Evolutionary conservation across 1,139 yeast species (phyloP).

Genomic region (Debaryomyces robertsiae): DNA sequence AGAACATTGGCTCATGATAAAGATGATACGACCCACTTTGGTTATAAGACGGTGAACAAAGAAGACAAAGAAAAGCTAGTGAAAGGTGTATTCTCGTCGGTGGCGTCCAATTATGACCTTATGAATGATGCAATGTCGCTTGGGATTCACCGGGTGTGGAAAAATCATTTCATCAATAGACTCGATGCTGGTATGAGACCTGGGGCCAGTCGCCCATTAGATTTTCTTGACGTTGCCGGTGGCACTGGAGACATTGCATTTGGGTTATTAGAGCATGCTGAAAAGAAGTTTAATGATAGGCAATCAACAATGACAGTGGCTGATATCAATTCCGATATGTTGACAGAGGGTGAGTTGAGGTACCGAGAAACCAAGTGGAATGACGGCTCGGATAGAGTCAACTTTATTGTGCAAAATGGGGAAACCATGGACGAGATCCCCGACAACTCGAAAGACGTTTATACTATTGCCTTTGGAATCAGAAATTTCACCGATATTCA

Average conservation of each 20-base stretch:
- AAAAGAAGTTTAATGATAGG: constrained; percentile 71
- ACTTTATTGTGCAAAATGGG: constrained; percentile 89
- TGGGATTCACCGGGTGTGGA: constrained; percentile 96
- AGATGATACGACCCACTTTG: constrained; percentile 78
- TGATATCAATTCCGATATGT: constrained; percentile 96
- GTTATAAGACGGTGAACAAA: constrained; percentile 80
- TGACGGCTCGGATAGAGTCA: constrained; percentile 63
- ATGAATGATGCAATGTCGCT: constrained; percentile 98
- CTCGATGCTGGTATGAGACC: constrained; percentile 95
- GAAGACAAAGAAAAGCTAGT: constrained; percentile 86
- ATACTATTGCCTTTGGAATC: constrained; percentile 96
- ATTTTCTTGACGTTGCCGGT: constrained; percentile 95
- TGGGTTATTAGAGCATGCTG: constrained; percentile 91
- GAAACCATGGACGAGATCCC: constrained; percentile 82
- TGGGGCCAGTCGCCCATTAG: constrained; percentile 73
- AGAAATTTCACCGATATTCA: constrained; percentile 94
- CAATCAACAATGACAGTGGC: constrained; percentile 84
- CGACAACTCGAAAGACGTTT: constrained; percentile 88
- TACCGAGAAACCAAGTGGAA: constrained; percentile 54
- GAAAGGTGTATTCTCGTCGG: constrained; percentile 88
- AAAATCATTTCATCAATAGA: constrained; percentile 81
- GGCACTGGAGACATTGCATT: constrained; percentile 99
- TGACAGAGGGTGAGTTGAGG: constrained; percentile 85
- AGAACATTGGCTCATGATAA: constrained; percentile 10
- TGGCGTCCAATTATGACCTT: constrained; percentile 89